Percentiles rank a stretch among this genome's conserved stretches.
These are phyloP conservation scores for Backusella psychrophila DNA, from an alignment of 192 early-diverging fungal species.

Conservation along the genomic window DNA sequence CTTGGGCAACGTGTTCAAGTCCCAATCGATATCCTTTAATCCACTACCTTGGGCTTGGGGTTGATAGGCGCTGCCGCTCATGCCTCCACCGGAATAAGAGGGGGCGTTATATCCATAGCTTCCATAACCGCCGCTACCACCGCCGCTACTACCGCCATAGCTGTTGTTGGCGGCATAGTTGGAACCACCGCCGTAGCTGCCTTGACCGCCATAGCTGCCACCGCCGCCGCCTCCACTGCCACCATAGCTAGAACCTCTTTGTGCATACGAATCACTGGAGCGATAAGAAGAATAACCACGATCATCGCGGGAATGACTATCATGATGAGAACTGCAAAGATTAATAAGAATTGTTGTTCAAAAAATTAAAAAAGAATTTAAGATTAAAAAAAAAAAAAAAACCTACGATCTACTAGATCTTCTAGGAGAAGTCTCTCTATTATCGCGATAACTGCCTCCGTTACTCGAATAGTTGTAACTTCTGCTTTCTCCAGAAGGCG, in stretches of 20 bases:
- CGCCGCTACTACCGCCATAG: slow-evolving; percentile 38
- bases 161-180: slow-evolving; percentile 19
- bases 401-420: slow-evolving; percentile 30
- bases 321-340: background rate
- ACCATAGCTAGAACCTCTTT: slow-evolving; percentile 30
- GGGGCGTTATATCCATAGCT: background rate
- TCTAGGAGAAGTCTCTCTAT: slow-evolving; percentile 20
- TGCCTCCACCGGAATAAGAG: background rate
- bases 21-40: slow-evolving; percentile 68
- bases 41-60: slow-evolving; percentile 44
- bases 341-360: background rate
- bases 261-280: slow-evolving; percentile 18
- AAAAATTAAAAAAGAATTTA: background rate
- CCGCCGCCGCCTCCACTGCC: slow-evolving; percentile 31
- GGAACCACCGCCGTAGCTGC: slow-evolving; percentile 16
- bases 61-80: background rate
- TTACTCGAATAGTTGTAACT: slow-evolving; percentile 3
- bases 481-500: background rate
- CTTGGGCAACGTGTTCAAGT: slow-evolving; percentile 57
- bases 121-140: slow-evolving; percentile 43
- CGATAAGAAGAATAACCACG: slow-evolving; percentile 32
- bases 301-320: slow-evolving; percentile 5
- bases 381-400: background rate
- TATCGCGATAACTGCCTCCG: slow-evolving; percentile 21
- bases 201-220: slow-evolving; percentile 18